Evolutionary conservation across 257 asterid species (phyloP), one percentile per base, ranked within the genome.

Genomic region (Nyctanthes arbortristis): DNA sequence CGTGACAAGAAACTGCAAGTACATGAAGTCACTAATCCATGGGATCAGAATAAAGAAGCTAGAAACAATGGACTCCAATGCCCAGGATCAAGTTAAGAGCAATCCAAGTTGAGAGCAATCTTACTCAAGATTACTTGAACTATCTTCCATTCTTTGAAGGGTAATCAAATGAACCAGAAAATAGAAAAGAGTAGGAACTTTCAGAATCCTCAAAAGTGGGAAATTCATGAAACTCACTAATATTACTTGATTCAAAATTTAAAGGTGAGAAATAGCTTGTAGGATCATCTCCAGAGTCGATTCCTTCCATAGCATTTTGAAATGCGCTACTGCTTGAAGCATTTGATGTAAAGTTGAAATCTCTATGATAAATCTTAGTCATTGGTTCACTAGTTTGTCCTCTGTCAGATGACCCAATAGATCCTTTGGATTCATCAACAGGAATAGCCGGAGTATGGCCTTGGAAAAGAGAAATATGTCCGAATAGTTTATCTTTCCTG

Each of bases 401-500:
- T 63, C 49, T 82, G 70, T 86, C 90, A 56, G 84, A 70, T 7
- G 80, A 73, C 37, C 72, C 82, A 14, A 13, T 35, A 30, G 59
- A 64, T 18, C 69, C 78, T 75, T 77, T 84, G 0, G 74, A 63
- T 49, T 84, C 86, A 43, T 90, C 98, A 9, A 81, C 73, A 3
- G 96, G 89, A 76, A 91, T 80, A 61, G 96, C 98, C 5, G 99
- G 97, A 13, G 93, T 86, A 33, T 93, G 99, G 67, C 99, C 99
- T 79, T 93, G 99, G 58, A 93, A 93, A 57, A 93, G 96, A 8
- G 91, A 70, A 39, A 93, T 80, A 68, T 93, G 99, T 3, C 99
- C 97, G 4, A 91, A 93, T 28, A 93, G 96, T 73, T 93, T 93
- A 77, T 93, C 99, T 79, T 93, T 93, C 86, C 99, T 82, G 0